These are phyloP conservation scores for Vinca minor DNA, from an alignment of 257 asterid species.

Conservation along the genomic window DNA sequence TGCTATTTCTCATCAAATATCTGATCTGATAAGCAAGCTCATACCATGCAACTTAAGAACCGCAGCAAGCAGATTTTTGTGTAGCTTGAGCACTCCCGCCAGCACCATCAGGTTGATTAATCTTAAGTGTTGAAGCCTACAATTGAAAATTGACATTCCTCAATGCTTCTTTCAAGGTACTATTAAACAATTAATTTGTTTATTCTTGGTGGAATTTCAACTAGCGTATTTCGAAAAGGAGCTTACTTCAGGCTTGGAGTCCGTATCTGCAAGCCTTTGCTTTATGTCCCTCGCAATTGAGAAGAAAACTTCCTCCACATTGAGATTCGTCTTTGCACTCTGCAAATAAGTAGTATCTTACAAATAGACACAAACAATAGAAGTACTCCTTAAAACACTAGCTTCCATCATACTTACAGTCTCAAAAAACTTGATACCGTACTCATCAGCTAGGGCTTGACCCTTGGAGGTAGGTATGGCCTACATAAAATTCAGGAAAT, in stretches of 20 bases:
- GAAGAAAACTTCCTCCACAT: constrained; percentile 41
- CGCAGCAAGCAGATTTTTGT: constrained; percentile 39
- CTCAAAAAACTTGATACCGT: constrained; percentile 40
- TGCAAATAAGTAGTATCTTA: constrained; percentile 15
- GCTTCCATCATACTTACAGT: constrained; percentile 26
- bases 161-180: not conserved
- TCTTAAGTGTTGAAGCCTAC: constrained; percentile 36
- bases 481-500: constrained; percentile 11
- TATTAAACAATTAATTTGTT: not conserved
- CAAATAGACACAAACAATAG: not conserved
- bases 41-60: constrained; percentile 13
- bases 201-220: not conserved
- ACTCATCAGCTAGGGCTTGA: constrained; percentile 45
- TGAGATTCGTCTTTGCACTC: constrained; percentile 43
- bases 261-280: constrained; percentile 39
- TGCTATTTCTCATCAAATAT: not conserved
- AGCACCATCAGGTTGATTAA: constrained; percentile 30
- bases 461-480: constrained; percentile 40
- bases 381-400: not conserved
- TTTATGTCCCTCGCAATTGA: constrained; percentile 40
- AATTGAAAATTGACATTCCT: not conserved
- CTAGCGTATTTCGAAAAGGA: not conserved
- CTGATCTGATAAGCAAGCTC: not conserved
- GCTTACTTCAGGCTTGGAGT: constrained; percentile 30
- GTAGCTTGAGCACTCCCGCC: constrained; percentile 17